These are phyloP conservation scores for Rhodamnia rubescens DNA, from an alignment of 345 rosid species.

Conservation along the genomic window DNA sequence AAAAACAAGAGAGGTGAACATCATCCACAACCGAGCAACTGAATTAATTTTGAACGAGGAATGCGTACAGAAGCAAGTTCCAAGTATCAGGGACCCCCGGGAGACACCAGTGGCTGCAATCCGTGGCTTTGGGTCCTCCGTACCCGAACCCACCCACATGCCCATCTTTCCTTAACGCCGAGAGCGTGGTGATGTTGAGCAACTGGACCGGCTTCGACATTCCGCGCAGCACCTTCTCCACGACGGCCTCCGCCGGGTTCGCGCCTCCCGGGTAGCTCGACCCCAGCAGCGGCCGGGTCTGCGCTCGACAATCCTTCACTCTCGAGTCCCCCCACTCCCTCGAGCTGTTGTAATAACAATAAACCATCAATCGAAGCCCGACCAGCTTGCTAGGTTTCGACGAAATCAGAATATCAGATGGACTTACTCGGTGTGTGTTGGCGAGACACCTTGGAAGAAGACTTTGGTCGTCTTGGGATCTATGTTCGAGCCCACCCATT, in stretches of 20 bases:
- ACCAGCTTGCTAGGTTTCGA: not conserved
- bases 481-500: conserved; percentile 40
- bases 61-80: conserved; percentile 29
- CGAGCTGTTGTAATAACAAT: not conserved
- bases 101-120: conserved; percentile 59
- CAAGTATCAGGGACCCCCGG: conserved; percentile 50
- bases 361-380: not conserved
- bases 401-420: not conserved
- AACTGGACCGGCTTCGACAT: conserved; percentile 23
- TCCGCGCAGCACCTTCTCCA: conserved; percentile 11
- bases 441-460: conserved; percentile 69
- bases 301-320: conserved; percentile 17
- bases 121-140: conserved; percentile 17
- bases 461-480: conserved; percentile 37
- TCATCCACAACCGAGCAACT: not conserved
- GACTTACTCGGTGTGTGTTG: conserved; percentile 32
- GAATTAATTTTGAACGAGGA: not conserved
- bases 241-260: conserved; percentile 12
- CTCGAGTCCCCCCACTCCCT: not conserved
- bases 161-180: conserved; percentile 36
- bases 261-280: conserved; percentile 9
- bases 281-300: conserved; percentile 7
- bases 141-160: conserved; percentile 27
- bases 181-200: conserved; percentile 24
- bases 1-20: not conserved